Evolutionary conservation across 805 yeast species (phyloP).

Genomic region (Kodamaea sagamina): DNA sequence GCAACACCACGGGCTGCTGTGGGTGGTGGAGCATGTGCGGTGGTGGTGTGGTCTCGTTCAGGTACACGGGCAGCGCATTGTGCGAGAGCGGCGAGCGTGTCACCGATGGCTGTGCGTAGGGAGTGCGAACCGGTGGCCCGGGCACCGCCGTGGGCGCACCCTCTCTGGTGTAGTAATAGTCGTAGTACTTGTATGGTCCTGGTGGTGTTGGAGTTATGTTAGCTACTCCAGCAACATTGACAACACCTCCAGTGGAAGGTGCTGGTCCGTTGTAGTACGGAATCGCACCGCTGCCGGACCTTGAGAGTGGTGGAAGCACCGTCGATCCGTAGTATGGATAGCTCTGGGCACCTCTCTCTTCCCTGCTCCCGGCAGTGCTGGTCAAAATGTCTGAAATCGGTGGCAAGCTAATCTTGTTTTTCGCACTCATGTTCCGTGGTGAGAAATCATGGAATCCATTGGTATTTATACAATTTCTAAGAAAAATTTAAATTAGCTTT

Average conservation of each 20-base stretch:
- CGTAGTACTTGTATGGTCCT: constrained; percentile 17
- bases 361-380: neutral
- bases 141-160: neutral
- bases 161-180: constrained; percentile 12
- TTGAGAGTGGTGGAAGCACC: neutral
- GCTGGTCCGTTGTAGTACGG: constrained; percentile 4
- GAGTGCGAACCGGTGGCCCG: neutral
- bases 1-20: constrained; percentile 5
- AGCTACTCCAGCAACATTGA: no score
- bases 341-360: neutral
- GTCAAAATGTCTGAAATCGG: constrained; percentile 44
- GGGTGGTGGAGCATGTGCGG: constrained; percentile 10
- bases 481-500: constrained; percentile 7
- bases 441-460: constrained; percentile 7
- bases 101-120: neutral
- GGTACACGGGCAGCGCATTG: constrained; percentile 16
- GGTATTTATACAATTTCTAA: constrained; percentile 9
- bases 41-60: constrained; percentile 15
- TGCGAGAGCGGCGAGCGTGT: constrained; percentile 13
- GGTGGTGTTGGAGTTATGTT: no score
- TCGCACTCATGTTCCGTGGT: constrained; percentile 11
- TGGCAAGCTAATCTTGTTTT: constrained; percentile 35
- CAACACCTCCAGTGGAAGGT: constrained; percentile 8
- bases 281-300: constrained; percentile 1
- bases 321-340: neutral